These are phyloP conservation scores for Nannochloropsis gaditana DNA, from an alignment of 108 stramenopile genomes.

Conservation along the genomic window DNA sequence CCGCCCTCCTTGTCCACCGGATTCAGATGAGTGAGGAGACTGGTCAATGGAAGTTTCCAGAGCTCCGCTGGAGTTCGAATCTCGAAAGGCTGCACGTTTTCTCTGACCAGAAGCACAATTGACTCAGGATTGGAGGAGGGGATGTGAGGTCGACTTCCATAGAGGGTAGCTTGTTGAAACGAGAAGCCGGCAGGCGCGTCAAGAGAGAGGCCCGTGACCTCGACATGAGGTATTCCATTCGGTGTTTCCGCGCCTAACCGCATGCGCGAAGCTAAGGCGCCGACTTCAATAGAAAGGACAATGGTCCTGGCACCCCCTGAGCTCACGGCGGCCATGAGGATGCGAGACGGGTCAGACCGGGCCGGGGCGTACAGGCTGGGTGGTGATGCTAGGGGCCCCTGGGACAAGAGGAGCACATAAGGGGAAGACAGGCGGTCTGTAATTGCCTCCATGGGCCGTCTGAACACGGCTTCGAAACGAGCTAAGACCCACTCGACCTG, in stretches of 20 bases:
- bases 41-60: background rate
- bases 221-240: background rate
- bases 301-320: background rate
- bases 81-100: background rate
- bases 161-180: background rate
- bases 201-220: background rate
- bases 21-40: background rate
- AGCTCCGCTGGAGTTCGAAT: background rate
- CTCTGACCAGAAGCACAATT: background rate
- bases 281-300: background rate
- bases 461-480: background rate
- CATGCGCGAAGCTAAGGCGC: background rate
- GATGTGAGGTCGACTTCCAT: background rate
- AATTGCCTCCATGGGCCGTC: background rate
- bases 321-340: background rate
- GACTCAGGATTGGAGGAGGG: slow-evolving; percentile 3
- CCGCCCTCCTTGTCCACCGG: background rate
- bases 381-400: background rate
- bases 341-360: background rate
- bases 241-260: background rate
- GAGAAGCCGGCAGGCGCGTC: background rate
- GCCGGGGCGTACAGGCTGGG: background rate
- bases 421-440: background rate
- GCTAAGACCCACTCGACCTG: background rate
- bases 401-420: background rate